Evolutionary conservation across 164 flowering plant genomes (phyloP).

Genomic region (Aristolochia contorta): DNA sequence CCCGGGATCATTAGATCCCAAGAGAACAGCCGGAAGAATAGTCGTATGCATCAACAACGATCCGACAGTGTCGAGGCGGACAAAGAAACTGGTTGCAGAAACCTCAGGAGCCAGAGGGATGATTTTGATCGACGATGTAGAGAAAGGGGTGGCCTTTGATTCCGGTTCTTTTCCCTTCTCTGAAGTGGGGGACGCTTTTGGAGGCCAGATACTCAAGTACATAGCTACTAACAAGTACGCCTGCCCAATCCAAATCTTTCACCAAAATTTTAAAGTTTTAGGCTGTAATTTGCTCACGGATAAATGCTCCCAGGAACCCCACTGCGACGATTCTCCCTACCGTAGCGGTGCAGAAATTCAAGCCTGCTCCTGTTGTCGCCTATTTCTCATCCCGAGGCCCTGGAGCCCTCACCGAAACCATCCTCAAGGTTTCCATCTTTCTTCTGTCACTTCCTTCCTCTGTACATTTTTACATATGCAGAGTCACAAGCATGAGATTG

Average conservation of each 20-base stretch:
- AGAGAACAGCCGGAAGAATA: slow-evolving; percentile 52
- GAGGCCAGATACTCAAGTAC: slow-evolving; percentile 49
- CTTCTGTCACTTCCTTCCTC: no score
- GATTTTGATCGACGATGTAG: slow-evolving; percentile 36
- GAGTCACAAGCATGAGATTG: no score
- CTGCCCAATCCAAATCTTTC: background rate
- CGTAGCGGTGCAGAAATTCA: slow-evolving; percentile 20
- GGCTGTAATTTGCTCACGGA: no score
- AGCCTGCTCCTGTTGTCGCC: slow-evolving; percentile 73
- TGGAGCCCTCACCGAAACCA: slow-evolving; percentile 48
- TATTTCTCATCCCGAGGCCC: slow-evolving; percentile 85
- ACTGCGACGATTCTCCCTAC: slow-evolving; percentile 62
- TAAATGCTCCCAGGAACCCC: slow-evolving; percentile 35
- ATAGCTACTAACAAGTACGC: slow-evolving; percentile 59
- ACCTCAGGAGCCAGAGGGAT: slow-evolving; percentile 56
- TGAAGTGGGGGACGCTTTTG: slow-evolving; percentile 35
- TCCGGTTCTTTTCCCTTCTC: slow-evolving; percentile 56
- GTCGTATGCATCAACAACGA: slow-evolving; percentile 40
- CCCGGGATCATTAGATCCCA: slow-evolving; percentile 65
- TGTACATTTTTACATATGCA: no score
- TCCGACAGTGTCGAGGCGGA: slow-evolving; percentile 27
- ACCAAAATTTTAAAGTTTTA: no score
- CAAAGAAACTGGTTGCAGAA: slow-evolving; percentile 56
- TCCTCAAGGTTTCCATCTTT: slow-evolving; percentile 51
- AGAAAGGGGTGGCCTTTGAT: slow-evolving; percentile 43